phyloP scores from a whole-genome alignment of 768 basidiomycete species.

The Omphalotus guepiniiformis region DNA sequence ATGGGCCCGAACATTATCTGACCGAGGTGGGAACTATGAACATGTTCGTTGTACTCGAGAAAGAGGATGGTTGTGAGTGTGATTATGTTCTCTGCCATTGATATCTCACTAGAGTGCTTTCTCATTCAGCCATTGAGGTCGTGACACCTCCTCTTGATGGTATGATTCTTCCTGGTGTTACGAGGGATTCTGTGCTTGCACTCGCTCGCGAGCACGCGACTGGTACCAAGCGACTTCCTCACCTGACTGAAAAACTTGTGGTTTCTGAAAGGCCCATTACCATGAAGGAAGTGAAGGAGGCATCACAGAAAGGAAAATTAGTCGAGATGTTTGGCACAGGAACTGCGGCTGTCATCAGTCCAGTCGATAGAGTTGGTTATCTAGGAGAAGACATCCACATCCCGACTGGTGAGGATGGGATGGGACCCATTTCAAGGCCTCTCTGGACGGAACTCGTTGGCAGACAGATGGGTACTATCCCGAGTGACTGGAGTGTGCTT shows the following conservation, averaged over 20 bases:
- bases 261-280: slow-evolving; percentile 69
- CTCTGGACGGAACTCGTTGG: slow-evolving; percentile 71
- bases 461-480: slow-evolving; percentile 74
- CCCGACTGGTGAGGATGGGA: slow-evolving; percentile 64
- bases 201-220: slow-evolving; percentile 65
- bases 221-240: slow-evolving; percentile 36
- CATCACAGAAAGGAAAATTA: slow-evolving; percentile 54
- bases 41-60: slow-evolving; percentile 76
- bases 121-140: slow-evolving; percentile 60
- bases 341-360: slow-evolving; percentile 74
- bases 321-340: slow-evolving; percentile 85
- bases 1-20: slow-evolving; percentile 61
- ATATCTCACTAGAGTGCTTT: no score
- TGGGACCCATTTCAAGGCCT: slow-evolving; percentile 75
- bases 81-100: slow-evolving; percentile 6
- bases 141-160: slow-evolving; percentile 89
- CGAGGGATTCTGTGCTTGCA: slow-evolving; percentile 76
- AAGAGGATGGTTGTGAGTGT: slow-evolving; percentile 55
- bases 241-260: slow-evolving; percentile 51
- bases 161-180: slow-evolving; percentile 90
- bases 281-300: slow-evolving; percentile 70
- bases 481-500: slow-evolving; percentile 75
- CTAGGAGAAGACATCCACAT: slow-evolving; percentile 58
- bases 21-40: slow-evolving; percentile 92
- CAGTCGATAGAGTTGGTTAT: slow-evolving; percentile 72